These are phyloP conservation scores for Rosellinia necatrix DNA, from an alignment of 2,329 filamentous ascomycete genomes.

Conservation along the genomic window DNA sequence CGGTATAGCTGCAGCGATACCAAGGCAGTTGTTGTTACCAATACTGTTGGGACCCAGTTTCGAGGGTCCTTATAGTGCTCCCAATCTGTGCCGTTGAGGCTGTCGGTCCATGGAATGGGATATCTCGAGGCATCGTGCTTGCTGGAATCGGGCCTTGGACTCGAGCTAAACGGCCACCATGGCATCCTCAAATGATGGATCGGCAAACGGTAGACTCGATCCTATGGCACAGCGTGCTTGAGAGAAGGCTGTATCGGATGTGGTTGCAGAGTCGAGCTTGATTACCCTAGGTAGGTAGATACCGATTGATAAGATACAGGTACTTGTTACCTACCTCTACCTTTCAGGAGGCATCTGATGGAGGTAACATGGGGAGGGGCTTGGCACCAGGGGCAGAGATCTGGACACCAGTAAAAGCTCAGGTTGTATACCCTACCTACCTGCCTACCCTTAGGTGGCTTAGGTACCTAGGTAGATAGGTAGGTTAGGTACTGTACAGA, in stretches of 20 bases:
- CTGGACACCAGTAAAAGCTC: no score
- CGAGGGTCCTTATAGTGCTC: constrained; percentile 58
- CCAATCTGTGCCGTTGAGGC: constrained; percentile 56
- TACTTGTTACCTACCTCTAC: no score
- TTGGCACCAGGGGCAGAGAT: no score
- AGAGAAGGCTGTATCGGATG: background rate
- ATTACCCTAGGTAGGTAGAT: background rate
- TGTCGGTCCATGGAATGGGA: constrained; percentile 47
- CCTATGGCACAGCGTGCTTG: constrained; percentile 6
- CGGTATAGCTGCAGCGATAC: constrained; percentile 66
- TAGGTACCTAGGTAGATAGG: no score
- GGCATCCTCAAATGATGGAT: constrained; percentile 24
- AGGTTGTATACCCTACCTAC: no score
- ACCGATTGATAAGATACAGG: no score
- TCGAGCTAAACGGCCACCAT: constrained; percentile 25
- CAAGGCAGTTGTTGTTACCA: constrained; percentile 61
- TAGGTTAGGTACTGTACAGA: no score
- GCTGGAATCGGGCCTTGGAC: constrained; percentile 14
- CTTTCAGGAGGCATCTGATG: no score
- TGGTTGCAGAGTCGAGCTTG: background rate
- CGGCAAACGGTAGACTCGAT: constrained; percentile 3
- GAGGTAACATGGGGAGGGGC: no score
- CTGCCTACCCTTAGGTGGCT: no score
- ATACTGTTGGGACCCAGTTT: constrained; percentile 57
- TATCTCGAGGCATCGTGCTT: constrained; percentile 41